Evolutionary conservation across 805 yeast species (phyloP).

Genomic region (Candida awuae): DNA sequence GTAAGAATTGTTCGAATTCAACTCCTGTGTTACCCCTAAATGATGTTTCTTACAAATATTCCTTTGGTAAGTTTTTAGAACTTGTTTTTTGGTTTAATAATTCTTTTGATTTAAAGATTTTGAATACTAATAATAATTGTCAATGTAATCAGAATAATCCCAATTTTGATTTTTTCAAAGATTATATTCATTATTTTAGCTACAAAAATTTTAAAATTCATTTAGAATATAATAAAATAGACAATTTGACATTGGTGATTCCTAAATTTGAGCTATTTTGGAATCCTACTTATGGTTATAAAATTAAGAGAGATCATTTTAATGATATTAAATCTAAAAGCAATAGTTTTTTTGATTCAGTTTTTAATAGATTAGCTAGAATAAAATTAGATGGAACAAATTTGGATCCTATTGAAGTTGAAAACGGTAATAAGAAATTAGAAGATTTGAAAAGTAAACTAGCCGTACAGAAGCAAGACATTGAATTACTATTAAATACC

Average conservation of each 20-base stretch:
- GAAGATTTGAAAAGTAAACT: slow-evolving; percentile 49
- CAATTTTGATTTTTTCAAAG: slow-evolving; percentile 69
- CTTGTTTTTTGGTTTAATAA: slow-evolving; percentile 56
- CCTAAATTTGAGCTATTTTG: slow-evolving; percentile 69
- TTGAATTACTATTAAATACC: slow-evolving; percentile 39
- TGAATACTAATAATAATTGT: slow-evolving; percentile 24
- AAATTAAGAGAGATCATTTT: slow-evolving; percentile 57
- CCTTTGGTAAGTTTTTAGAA: slow-evolving; percentile 91
- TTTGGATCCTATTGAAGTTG: slow-evolving; percentile 61
- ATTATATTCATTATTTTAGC: slow-evolving; percentile 80
- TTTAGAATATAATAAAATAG: slow-evolving; percentile 69
- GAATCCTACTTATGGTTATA: slow-evolving; percentile 63
- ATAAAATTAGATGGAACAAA: slow-evolving; percentile 60
- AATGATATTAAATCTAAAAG: slow-evolving; percentile 46
- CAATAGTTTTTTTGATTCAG: slow-evolving; percentile 60
- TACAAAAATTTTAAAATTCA: slow-evolving; percentile 69
- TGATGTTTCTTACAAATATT: slow-evolving; percentile 80
- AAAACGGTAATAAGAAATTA: slow-evolving; percentile 56
- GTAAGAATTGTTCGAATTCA: slow-evolving; percentile 66
- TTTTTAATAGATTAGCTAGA: slow-evolving; percentile 57
- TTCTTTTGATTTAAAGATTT: slow-evolving; percentile 7
- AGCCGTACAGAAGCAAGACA: slow-evolving; percentile 39
- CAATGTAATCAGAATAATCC: slow-evolving; percentile 36
- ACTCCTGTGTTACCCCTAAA: slow-evolving; percentile 79
- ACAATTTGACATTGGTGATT: slow-evolving; percentile 66